A percentile compares a stretch with the other conserved stretches of the same genome.
Evolutionary conservation across 2,329 filamentous ascomycete species (phyloP).

Genomic region (Talaromyces sp.): DNA sequence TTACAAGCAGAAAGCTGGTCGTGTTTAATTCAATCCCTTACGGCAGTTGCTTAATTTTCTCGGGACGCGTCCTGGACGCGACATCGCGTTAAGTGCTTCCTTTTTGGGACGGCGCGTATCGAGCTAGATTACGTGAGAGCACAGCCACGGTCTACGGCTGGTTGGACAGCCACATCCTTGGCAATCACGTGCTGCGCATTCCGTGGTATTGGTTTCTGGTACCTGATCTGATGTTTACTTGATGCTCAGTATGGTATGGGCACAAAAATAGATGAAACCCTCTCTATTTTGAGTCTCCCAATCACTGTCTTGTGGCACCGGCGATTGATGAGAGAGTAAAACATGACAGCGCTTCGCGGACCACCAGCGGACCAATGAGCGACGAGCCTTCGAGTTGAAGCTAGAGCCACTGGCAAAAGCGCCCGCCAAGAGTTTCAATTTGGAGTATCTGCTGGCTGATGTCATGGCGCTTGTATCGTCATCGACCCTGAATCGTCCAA

Average conservation of each 20-base stretch:
- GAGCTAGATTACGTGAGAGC: neutral
- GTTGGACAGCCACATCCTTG: neutral
- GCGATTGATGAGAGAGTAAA: neutral
- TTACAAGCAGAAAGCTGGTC: neutral
- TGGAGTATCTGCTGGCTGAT: slow-evolving; percentile 1
- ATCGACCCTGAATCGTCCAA: neutral
- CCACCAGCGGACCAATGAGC: slow-evolving; percentile 1
- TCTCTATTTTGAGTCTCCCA: neutral
- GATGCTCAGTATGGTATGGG: neutral
- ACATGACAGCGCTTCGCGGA: slow-evolving; percentile 11
- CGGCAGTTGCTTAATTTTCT: neutral
- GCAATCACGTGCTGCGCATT: neutral
- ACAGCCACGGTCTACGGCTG: neutral
- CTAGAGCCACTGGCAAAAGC: neutral
- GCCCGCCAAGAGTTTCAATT: slow-evolving; percentile 5
- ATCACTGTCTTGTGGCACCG: neutral
- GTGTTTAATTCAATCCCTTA: neutral
- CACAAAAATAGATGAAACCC: neutral
- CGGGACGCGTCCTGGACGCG: slow-evolving; percentile 20
- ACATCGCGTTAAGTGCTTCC: slow-evolving; percentile 26
- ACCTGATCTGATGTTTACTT: neutral
- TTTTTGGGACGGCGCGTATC: slow-evolving; percentile 17
- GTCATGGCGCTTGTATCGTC: neutral
- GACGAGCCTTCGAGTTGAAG: neutral
- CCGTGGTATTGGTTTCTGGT: neutral